Percentiles rank a stretch among this genome's conserved stretches.
Conservation (phyloP, 2,329 filamentous ascomycete species). For the Sphaerulina populicola region DNA sequence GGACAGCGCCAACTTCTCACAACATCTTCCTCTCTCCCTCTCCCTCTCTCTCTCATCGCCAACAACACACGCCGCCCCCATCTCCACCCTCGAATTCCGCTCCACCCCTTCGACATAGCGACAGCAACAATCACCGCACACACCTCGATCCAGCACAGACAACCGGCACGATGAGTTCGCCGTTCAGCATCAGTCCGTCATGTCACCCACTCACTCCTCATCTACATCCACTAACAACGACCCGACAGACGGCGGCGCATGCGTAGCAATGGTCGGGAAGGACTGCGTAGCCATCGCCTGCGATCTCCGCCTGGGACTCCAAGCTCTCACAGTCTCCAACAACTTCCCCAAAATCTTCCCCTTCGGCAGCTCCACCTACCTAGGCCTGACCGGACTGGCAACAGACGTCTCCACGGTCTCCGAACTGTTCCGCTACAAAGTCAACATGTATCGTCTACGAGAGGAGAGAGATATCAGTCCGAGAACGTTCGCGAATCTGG, state of each 20-base stretch:
- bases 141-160: background rate
- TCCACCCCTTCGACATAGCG: background rate
- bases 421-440: conserved; percentile 98
- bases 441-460: conserved; percentile 98
- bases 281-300: conserved; percentile 99
- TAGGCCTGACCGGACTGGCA: conserved; percentile 90
- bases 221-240: conserved; percentile 9
- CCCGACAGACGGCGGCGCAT: conserved; percentile 69
- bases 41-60: background rate
- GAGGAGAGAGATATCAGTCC: conserved; percentile 96
- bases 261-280: conserved; percentile 98
- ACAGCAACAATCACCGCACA: background rate
- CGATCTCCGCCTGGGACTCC: conserved; percentile 93
- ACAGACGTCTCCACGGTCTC: conserved; percentile 92
- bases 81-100: background rate
- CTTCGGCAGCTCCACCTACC: conserved; percentile 82
- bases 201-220: conserved; percentile 1
- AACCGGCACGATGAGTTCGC: conserved; percentile 58
- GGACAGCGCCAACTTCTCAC: background rate
- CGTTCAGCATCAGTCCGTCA: conserved; percentile 85
- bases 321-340: conserved; percentile 95
- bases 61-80: conserved; percentile 5
- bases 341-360: conserved; percentile 99
- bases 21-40: no score
- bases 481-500: conserved; percentile 91